Evolutionary conservation across 108 stramenopile species (phyloP), one percentile per base, ranked within the genome.

Genomic region (Parmales sp.): DNA sequence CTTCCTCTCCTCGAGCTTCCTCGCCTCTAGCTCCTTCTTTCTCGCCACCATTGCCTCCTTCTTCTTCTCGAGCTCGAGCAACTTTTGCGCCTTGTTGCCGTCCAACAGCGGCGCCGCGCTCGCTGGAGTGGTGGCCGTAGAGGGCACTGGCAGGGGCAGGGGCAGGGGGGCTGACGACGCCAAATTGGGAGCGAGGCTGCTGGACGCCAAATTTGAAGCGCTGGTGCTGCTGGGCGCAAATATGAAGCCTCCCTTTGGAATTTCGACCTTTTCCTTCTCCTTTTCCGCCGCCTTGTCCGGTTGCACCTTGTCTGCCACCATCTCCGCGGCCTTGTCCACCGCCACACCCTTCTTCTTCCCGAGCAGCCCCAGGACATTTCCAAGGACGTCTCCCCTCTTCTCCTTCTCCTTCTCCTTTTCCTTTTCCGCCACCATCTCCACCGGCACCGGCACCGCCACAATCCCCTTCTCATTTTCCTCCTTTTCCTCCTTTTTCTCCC

Each of bases 211-310:
- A 20, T 8, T 18, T 51, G 8, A 22, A n/a, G 8, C 19, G 9
- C 19, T 22, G 31, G 34, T 19, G n/a, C 23, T 19, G 63, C 80
- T 78, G 23, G 84, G 84, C n/a, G 76, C 84, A 70, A 80, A 85
- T 28, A 72, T 80, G 45, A 85, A 85, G 19, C 84, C 84, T 60
- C 79, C 81, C 50, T 51, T 19, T 4, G 84, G 84, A 18, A 82
- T n/a, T n/a, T n/a, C n/a, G n/a, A n/a, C 41, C 16, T 16, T 43
- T 16, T 43, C 41, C 23, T 65, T 36, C 29, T 41, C 37, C 44
- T 69, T 22, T 28, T 69, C 25, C 45, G 48, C 16, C 37, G 9
- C 50, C 51, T 46, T 39, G 18, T 28, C 74, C 20, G 51, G 38
- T 20, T 74, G 78, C 19, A 83, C 38, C 5, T 50, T 64, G 26